Conservation (phyloP, 2,329 filamentous ascomycete genomes). For the Penicillium decumbens region DNA sequence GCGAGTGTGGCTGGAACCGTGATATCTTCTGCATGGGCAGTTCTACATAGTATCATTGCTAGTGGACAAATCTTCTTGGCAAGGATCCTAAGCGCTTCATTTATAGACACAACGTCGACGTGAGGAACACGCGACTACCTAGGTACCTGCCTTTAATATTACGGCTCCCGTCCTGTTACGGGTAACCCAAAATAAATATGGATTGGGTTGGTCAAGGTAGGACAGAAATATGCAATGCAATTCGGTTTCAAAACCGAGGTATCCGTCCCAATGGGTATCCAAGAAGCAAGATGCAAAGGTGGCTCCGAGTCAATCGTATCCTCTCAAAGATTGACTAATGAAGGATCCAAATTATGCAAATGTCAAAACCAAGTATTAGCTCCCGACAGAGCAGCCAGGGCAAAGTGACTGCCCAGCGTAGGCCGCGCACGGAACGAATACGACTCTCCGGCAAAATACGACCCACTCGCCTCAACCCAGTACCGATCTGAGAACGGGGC, state of each 20-base stretch:
- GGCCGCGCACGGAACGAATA: conserved; percentile 30
- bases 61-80: too few species aligned
- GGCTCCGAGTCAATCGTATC: neutral
- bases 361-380: conserved; percentile 15
- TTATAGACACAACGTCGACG: conserved; percentile 43
- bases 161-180: conserved; percentile 38
- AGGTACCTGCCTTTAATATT: conserved; percentile 20
- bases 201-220: neutral
- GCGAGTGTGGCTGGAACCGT: too few species aligned
- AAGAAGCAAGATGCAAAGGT: neutral
- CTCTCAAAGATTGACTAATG: neutral
- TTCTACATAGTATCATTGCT: too few species aligned
- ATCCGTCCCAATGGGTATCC: neutral
- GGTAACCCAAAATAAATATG: conserved; percentile 27
- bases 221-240: neutral
- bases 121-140: conserved; percentile 35
- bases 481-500: conserved; percentile 38
- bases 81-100: conserved; percentile 17
- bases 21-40: too few species aligned
- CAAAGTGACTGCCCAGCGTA: conserved; percentile 38
- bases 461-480: conserved; percentile 24
- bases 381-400: conserved; percentile 29
- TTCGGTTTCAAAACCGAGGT: neutral
- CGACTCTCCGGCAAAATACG: conserved; percentile 20
- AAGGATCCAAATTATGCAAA: neutral